Conservation (phyloP, 106 monocot genomes). For the Narthecium ossifragum region DNA sequence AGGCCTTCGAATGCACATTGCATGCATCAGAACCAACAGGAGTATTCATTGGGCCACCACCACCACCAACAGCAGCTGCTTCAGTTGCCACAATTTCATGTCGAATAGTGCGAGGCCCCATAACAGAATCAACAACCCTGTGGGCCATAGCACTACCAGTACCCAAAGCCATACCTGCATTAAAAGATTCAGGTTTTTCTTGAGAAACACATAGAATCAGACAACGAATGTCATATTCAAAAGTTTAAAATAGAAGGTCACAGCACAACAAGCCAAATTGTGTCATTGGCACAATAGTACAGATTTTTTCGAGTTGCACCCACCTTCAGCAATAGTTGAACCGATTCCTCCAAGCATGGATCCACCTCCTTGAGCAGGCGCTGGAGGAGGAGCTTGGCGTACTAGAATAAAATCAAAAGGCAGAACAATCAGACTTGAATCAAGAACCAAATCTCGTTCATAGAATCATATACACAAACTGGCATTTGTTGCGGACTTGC, state of each 20-base stretch:
- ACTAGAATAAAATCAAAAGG: conserved; percentile 22
- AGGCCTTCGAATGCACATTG: conserved; percentile 65
- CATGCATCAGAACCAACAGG: conserved; percentile 53
- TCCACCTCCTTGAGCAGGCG: conserved; percentile 49
- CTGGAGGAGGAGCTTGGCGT: conserved; percentile 67
- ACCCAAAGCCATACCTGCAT: conserved; percentile 84
- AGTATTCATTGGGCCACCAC: conserved; percentile 27
- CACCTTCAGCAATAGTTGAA: conserved; percentile 88
- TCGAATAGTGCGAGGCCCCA: conserved; percentile 85
- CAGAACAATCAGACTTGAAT: too few species aligned
- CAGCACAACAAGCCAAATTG: too few species aligned
- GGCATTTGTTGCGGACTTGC: too few species aligned
- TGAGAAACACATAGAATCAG: too few species aligned
- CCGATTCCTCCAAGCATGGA: conserved; percentile 86
- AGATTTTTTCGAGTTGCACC: too few species aligned
- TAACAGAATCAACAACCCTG: conserved; percentile 80
- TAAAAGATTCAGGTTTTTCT: too few species aligned
- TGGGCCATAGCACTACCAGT: conserved; percentile 88
- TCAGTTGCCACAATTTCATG: conserved; percentile 53
- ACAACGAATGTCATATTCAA: not conserved
- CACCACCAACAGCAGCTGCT: conserved; percentile 33
- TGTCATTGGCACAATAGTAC: too few species aligned
- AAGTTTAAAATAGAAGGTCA: not conserved
- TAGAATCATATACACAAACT: too few species aligned
- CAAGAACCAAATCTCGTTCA: too few species aligned